Evolutionary conservation across 2,329 filamentous ascomycete genomes (phyloP), one percentile per base, ranked within the genome.

Genomic region (Fonsecaea nubica): DNA sequence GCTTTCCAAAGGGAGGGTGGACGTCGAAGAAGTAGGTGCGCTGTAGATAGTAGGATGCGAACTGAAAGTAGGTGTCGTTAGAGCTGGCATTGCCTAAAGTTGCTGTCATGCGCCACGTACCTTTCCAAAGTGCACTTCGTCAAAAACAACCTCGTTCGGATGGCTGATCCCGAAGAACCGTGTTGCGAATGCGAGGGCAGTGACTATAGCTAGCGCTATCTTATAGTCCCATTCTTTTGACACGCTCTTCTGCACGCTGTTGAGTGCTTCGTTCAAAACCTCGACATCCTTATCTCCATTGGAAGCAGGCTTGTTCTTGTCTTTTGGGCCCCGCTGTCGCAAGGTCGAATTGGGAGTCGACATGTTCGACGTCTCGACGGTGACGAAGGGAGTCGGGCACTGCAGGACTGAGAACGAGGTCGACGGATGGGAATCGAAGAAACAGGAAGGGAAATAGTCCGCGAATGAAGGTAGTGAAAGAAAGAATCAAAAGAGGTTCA

Each of bases 11-110:
- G 15, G 95, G 95, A 73, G 95, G 95, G 80, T 99, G 95, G 63
- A 99, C 95, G 83, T 99, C 95, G 88, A 99, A 99, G 86, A 99
- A 99, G 84, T 98, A 99, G 69, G 93, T 97, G 75, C 93, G 90
- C 82, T 97, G 90, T 74, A 99, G 89, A 79, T 99, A 99, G 79
- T 90, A 88, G 12, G 86, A 87, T 71, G 82, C 81, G 69, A 83
- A 83, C 82, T 83, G 73, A 52, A 21, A 15, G 42, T 33, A 35
- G 13, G 8, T 35, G 32, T 33, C 12, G 18, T 42, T 9, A 58
- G 62, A 35, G 32, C 36, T 15, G 58, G 35, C 25, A 32, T 35
- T 15, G 2, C 9, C n/a, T 2, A 1, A 9, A 40, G 42, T 38
- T n/a, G 18, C 42, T 55, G n/a, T 6, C 52, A 36, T 42, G n/a